These are phyloP conservation scores for Saussurea involucrata DNA, from an alignment of 129 eudicot genomes.

Conservation along the genomic window DNA sequence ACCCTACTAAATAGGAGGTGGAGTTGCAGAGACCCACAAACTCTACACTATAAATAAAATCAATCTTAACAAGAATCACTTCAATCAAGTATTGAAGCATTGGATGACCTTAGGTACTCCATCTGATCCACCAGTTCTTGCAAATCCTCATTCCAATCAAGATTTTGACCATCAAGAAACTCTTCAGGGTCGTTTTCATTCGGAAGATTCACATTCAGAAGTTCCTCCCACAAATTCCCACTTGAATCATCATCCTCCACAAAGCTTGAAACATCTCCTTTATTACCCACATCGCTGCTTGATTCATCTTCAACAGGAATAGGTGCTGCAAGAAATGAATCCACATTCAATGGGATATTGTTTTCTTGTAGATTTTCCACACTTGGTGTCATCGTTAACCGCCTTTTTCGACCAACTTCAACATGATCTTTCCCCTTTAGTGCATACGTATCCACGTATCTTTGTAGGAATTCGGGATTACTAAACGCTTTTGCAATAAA, in stretches of 20 bases:
- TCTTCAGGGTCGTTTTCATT: constrained; percentile 27
- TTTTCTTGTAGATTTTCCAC: constrained; percentile 39
- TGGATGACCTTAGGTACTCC: constrained; percentile 54
- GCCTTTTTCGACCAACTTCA: constrained; percentile 65
- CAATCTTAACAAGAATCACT: constrained; percentile 8
- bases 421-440: constrained; percentile 30
- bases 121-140: constrained; percentile 65
- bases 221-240: constrained; percentile 58
- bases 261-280: constrained; percentile 18
- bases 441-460: constrained; percentile 46
- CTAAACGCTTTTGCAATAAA: constrained; percentile 69
- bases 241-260: constrained; percentile 24
- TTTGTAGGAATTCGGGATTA: constrained; percentile 56
- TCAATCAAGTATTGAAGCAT: constrained; percentile 13
- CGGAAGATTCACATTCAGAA: constrained; percentile 40
- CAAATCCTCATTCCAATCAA: constrained; percentile 76
- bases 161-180: constrained; percentile 51
- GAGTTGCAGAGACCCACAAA: constrained; percentile 30
- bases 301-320: constrained; percentile 39
- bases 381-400: constrained; percentile 61
- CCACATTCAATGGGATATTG: constrained; percentile 25
- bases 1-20: constrained; percentile 23
- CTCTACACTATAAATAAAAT: constrained; percentile 1
- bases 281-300: constrained; percentile 32
- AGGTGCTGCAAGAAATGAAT: constrained; percentile 39